A percentile compares a stretch with the other conserved stretches of the same genome.
phyloP scores from a whole-genome alignment of 257 asterid genomes.

The Thymus mandschuricus region DNA sequence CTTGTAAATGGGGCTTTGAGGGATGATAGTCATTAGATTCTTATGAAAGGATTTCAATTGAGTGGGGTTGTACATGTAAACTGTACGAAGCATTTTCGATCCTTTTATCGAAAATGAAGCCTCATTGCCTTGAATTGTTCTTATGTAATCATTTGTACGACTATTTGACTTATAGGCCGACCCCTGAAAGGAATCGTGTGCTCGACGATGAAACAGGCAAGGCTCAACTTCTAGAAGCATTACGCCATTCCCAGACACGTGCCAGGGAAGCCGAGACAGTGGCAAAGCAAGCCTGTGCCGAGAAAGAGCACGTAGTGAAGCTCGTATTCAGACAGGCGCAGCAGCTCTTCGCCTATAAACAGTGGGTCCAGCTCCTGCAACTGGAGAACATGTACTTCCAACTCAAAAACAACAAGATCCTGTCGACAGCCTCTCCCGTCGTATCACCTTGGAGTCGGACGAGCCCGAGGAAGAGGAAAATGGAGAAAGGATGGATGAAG shows the following conservation, averaged over 20 bases:
- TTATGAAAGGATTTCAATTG: too few species aligned
- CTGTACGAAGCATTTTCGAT: too few species aligned
- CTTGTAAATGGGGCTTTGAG: neutral
- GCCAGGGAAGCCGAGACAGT: slow-evolving; percentile 92
- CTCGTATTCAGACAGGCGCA: slow-evolving; percentile 85
- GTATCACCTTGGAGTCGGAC: slow-evolving; percentile 38
- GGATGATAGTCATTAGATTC: neutral
- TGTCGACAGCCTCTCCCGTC: slow-evolving; percentile 39
- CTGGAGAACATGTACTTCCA: slow-evolving; percentile 71
- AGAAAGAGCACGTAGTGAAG: slow-evolving; percentile 76
- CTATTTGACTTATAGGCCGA: slow-evolving; percentile 26
- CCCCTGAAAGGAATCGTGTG: slow-evolving; percentile 26
- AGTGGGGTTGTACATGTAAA: too few species aligned
- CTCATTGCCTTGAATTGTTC: neutral
- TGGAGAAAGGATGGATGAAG: slow-evolving; percentile 46
- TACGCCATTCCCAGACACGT: slow-evolving; percentile 97
- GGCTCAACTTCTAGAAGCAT: slow-evolving; percentile 73
- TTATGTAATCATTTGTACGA: neutral
- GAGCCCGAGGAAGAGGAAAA: slow-evolving; percentile 41
- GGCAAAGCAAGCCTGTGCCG: slow-evolving; percentile 67
- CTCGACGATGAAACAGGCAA: slow-evolving; percentile 43
- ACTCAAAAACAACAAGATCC: slow-evolving; percentile 44
- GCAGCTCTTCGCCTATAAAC: slow-evolving; percentile 82
- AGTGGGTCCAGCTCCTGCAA: slow-evolving; percentile 84
- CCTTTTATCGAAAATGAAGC: too few species aligned